Evolutionary conservation across 805 yeast species (phyloP).

Genomic region (Deakozyma indianensis): DNA sequence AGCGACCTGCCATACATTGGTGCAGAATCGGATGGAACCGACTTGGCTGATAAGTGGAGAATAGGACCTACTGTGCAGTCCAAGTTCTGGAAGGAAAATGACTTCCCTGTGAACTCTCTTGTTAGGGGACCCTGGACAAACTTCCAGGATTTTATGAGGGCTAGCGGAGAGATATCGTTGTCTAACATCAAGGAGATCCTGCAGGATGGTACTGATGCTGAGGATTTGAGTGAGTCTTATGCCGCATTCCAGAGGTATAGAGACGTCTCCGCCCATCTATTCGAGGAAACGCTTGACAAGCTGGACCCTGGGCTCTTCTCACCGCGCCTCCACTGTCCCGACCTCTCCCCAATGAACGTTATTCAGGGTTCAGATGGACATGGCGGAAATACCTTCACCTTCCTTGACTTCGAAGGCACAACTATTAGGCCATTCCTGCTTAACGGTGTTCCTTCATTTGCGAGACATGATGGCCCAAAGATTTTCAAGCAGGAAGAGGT

Average conservation of each 20-base stretch:
- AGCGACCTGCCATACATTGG: constrained; percentile 39
- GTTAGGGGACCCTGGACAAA: constrained; percentile 68
- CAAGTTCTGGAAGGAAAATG: constrained; percentile 52
- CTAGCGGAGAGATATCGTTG: constrained; percentile 52
- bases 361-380: constrained; percentile 23
- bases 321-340: constrained; percentile 68
- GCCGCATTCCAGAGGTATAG: constrained; percentile 48
- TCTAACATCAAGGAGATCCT: constrained; percentile 43
- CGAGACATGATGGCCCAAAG: constrained; percentile 80
- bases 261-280: constrained; percentile 40
- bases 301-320: constrained; percentile 43
- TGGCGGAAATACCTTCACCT: constrained; percentile 13
- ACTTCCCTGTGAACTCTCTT: constrained; percentile 35
- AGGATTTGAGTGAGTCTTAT: constrained; percentile 13
- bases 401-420: constrained; percentile 75
- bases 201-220: constrained; percentile 37
- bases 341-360: constrained; percentile 83
- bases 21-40: constrained; percentile 32
- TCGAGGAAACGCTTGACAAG: constrained; percentile 28
- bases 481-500: constrained; percentile 66
- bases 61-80: constrained; percentile 85
- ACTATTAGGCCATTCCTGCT: constrained; percentile 70
- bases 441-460: constrained; percentile 67
- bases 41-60: constrained; percentile 58
- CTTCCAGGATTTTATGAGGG: constrained; percentile 49